A percentile compares a stretch with the other conserved stretches of the same genome.
phyloP scores from a whole-genome alignment of 2,329 filamentous ascomycete species.

The Aplosporella prunicola region DNA sequence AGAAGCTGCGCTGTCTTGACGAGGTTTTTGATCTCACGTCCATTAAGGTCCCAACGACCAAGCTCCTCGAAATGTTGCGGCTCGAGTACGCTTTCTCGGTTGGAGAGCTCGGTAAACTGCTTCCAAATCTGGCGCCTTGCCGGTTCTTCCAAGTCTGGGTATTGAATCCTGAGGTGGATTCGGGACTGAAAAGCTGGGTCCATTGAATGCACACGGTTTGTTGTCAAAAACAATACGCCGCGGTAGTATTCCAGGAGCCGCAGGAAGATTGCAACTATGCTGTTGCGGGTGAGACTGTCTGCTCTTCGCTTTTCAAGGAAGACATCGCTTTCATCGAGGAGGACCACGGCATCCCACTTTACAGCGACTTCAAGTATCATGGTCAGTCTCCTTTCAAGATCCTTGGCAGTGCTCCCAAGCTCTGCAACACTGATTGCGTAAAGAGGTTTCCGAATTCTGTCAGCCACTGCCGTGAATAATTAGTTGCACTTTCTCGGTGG shows the following conservation, averaged over 20 bases:
- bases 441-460: constrained; percentile 32
- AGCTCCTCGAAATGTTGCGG: not conserved
- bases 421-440: constrained; percentile 41
- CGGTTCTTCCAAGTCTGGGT: not conserved
- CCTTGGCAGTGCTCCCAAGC: constrained; percentile 36
- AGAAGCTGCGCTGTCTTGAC: constrained; percentile 3
- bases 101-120: not conserved
- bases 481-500: not conserved
- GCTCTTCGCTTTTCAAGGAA: constrained; percentile 41
- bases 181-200: constrained; percentile 17
- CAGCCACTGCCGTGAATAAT: constrained; percentile 17
- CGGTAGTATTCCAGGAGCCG: constrained; percentile 7
- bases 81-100: not conserved
- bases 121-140: constrained; percentile 2
- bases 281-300: constrained; percentile 41
- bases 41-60: not conserved
- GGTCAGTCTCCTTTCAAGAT: constrained; percentile 40
- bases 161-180: constrained; percentile 15
- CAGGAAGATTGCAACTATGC: constrained; percentile 22
- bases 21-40: constrained; percentile 4
- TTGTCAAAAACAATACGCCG: constrained; percentile 25
- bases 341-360: constrained; percentile 42
- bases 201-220: constrained; percentile 16
- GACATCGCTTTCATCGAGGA: constrained; percentile 47
- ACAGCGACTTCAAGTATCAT: constrained; percentile 40